phyloP scores from a whole-genome alignment of 139 green algal species.

The Diplosphaera chodatii region DNA sequence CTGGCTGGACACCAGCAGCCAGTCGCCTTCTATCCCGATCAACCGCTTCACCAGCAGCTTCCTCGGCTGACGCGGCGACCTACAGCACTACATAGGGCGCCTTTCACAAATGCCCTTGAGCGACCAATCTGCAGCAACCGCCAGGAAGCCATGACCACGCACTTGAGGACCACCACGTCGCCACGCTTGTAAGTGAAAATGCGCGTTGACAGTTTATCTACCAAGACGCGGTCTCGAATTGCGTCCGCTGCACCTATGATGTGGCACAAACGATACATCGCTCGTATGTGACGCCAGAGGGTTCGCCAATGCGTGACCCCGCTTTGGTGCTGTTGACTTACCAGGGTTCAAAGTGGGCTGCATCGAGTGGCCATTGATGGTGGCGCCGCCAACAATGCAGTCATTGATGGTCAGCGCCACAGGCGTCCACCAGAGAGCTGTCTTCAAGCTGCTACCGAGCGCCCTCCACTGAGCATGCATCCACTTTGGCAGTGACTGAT shows the following conservation, averaged over 20 bases:
- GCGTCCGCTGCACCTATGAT: neutral
- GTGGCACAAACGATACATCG: too few relatives aligned
- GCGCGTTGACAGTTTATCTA: constrained; percentile 55
- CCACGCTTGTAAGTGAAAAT: constrained; percentile 49
- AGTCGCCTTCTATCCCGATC: constrained; percentile 74
- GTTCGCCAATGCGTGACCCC: too few relatives aligned
- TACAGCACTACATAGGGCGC: too few relatives aligned
- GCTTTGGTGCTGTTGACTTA: too few relatives aligned
- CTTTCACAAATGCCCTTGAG: too few relatives aligned
- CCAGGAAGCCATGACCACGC: too few relatives aligned
- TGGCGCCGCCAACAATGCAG: constrained; percentile 1
- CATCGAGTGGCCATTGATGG: constrained; percentile 49
- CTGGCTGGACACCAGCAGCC: constrained; percentile 40
- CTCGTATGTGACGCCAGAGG: too few relatives aligned
- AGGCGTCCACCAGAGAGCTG: constrained; percentile 1
- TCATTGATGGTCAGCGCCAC: constrained; percentile 10
- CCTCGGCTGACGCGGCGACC: constrained; percentile 59
- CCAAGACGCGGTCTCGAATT: constrained; percentile 42
- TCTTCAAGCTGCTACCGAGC: neutral
- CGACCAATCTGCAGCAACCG: too few relatives aligned
- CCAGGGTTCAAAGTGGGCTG: constrained; percentile 47
- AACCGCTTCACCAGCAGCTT: constrained; percentile 70
- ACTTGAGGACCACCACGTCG: constrained; percentile 50
- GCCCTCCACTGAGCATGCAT: neutral
- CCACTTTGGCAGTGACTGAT: too few relatives aligned